Evolutionary conservation across 73 alveolate genomes (phyloP).

Genomic region (Chromera velia): DNA sequence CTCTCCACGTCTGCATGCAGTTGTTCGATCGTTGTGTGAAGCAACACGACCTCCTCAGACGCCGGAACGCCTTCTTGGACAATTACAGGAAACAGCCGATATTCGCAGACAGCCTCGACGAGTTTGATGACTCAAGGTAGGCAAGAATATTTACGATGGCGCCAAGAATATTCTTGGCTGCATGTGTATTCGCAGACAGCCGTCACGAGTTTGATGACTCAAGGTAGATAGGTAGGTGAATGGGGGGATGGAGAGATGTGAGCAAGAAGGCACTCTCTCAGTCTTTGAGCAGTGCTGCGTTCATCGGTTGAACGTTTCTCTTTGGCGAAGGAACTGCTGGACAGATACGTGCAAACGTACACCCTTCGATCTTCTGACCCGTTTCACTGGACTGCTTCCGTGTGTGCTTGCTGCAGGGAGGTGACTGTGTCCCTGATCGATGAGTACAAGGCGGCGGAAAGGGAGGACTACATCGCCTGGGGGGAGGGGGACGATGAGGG

Average conservation of each 20-base stretch:
- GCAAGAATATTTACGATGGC: not conserved
- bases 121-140: constrained; percentile 38
- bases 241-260: not conserved
- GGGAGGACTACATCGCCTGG: constrained; percentile 18
- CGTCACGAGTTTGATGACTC: constrained; percentile 34
- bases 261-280: not conserved
- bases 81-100: constrained; percentile 34
- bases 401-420: not conserved
- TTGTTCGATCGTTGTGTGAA: constrained; percentile 37
- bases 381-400: not conserved
- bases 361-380: too few relatives aligned
- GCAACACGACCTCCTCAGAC: constrained; percentile 69
- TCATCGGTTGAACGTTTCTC: too few relatives aligned
- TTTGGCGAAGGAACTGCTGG: too few relatives aligned
- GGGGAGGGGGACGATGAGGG: too few relatives aligned
- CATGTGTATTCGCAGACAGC: constrained; percentile 19
- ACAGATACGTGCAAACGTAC: too few relatives aligned
- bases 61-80: constrained; percentile 88
- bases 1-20: too few relatives aligned
- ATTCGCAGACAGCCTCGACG: constrained; percentile 32
- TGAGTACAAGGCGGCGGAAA: constrained; percentile 39
- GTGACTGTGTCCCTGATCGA: constrained; percentile 25
- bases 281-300: too few relatives aligned
- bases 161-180: not conserved
- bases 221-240: constrained; percentile 6